Evolutionary conservation across 345 rosid species (phyloP), one percentile per base, ranked within the genome.

Genomic region (Euphorbia tirucalli): DNA sequence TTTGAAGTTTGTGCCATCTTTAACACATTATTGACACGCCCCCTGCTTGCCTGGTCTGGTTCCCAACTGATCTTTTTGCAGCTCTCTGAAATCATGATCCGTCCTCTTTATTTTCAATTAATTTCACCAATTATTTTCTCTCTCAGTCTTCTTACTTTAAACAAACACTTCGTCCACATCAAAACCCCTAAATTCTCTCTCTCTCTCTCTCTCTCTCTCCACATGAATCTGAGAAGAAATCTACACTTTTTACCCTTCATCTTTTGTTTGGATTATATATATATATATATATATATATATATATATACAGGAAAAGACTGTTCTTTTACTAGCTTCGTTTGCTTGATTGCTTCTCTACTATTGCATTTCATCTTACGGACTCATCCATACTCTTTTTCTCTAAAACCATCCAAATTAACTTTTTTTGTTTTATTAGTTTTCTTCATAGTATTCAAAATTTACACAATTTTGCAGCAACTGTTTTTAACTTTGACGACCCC

Each of bases 1-100:
- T 85, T 87, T 71, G 77, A 80, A 86, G 84, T 87, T 86, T 80
- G 91, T 84, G 92, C 87, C 66, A 59, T 58, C 28, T 37, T 35
- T 41, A 37, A 3, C 69, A 52, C 61, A 41, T 56, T 56, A 56
- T 71, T 70, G 67, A 68, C 71, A 71, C 76, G 67, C 49, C 67
- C 76, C 67, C 49, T n/a, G n/a, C n/a, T n/a, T n/a, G n/a, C n/a
- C n/a, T n/a, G n/a, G n/a, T n/a, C 70, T 46, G 66, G 43, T 62
- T 41, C 50, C n/a, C 27, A 61, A 67, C 83, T 80, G 80, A 82
- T 73, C 52, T 48, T 72, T 75, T 68, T 75, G 52, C 83, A 82
- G 74, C 37, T 74, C 46, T 35, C 58, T 30, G 22, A 43, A 4
- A 61, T 21, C 25, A 32, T 56, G 60, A 22, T 56, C 60, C 41